Percentiles rank a stretch among this genome's conserved stretches.
phyloP scores from a whole-genome alignment of 2,329 filamentous ascomycete genomes.

The Botrytis pseudocinerea region DNA sequence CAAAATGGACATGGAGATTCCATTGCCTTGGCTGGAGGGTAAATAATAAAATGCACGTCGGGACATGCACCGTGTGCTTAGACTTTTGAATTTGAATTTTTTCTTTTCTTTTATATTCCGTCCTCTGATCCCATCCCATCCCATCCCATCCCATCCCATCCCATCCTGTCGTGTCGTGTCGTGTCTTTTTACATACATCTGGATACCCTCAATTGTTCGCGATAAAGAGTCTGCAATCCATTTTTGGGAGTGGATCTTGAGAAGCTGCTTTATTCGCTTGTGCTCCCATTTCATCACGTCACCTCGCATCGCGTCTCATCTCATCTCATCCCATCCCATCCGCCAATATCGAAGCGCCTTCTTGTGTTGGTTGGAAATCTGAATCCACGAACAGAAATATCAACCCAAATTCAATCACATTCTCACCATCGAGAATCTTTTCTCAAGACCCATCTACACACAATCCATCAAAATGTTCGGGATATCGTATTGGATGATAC shows the following conservation, averaged over 20 bases:
- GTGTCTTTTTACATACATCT: not conserved
- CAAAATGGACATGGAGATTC: not conserved
- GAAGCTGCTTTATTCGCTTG: not conserved
- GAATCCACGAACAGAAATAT: not conserved
- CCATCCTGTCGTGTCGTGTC: not conserved
- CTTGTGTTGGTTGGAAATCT: not conserved
- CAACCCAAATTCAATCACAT: not conserved
- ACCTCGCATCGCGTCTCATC: not conserved
- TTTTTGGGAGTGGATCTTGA: not conserved
- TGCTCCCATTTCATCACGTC: not conserved
- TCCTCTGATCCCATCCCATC: not conserved
- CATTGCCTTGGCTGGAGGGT: not conserved
- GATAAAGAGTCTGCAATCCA: not conserved
- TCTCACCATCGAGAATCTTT: not conserved
- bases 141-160: too few relatives aligned
- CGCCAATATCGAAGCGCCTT: not conserved
- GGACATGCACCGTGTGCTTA: not conserved
- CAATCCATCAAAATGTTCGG: slow-evolving; percentile 18
- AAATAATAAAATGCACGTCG: not conserved
- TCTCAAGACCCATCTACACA: not conserved
- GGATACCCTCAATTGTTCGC: not conserved
- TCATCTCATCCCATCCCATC: too few relatives aligned
- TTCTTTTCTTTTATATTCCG: not conserved
- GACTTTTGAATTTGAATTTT: not conserved
- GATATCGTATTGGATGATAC: slow-evolving; percentile 26